These are phyloP conservation scores for Penicillium brasilianum DNA, from an alignment of 2,329 filamentous ascomycete genomes.

Conservation along the genomic window DNA sequence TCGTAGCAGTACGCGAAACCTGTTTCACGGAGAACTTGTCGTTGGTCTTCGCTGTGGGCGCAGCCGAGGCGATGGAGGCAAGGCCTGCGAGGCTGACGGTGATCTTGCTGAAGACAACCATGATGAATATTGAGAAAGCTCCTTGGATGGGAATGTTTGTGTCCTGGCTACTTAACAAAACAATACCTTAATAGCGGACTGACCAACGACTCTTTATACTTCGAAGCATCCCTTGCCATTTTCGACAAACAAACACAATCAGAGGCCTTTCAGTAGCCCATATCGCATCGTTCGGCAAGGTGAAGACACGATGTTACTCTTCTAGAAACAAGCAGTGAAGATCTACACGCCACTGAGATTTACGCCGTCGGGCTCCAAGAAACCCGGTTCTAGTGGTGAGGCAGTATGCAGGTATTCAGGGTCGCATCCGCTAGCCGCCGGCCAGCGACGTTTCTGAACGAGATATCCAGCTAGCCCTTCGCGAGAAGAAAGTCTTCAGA, in stretches of 20 bases:
- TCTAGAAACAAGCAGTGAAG: not conserved
- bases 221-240: not conserved
- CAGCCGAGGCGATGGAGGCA: constrained; percentile 33
- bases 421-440: not conserved
- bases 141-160: not conserved
- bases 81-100: constrained; percentile 31
- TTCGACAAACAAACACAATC: not conserved
- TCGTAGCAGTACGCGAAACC: constrained; percentile 24
- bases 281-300: not conserved
- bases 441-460: no score
- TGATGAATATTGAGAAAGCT: constrained; percentile 14
- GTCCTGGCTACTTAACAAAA: not conserved
- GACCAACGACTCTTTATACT: not conserved
- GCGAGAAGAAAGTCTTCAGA: no score
- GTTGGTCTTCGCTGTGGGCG: constrained; percentile 28
- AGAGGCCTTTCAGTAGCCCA: not conserved
- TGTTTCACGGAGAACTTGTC: constrained; percentile 40
- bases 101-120: constrained; percentile 40
- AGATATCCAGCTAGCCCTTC: no score
- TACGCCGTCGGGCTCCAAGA: constrained; percentile 1
- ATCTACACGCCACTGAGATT: not conserved
- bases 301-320: constrained; percentile 2
- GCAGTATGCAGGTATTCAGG: not conserved
- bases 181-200: not conserved
- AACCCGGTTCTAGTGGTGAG: not conserved